Conservation (phyloP, 2,329 filamentous ascomycete genomes). For the Aspergillus intermedius region DNA sequence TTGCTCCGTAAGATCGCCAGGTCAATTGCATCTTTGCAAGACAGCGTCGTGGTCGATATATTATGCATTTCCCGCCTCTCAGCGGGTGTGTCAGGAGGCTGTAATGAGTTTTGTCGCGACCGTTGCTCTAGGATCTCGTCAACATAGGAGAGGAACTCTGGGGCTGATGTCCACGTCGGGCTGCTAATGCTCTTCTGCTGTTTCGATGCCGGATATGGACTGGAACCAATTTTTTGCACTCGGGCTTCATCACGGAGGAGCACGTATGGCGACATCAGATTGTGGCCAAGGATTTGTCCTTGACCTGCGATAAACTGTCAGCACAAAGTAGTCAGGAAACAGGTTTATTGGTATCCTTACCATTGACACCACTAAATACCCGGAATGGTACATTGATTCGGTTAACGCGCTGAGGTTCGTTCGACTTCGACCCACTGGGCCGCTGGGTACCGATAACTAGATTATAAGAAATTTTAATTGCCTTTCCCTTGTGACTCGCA, state of each 20-base stretch:
- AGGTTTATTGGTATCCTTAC: conserved; percentile 27
- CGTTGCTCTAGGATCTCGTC: conserved; percentile 62
- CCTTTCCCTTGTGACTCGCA: conserved; percentile 81
- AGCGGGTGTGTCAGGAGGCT: conserved; percentile 66
- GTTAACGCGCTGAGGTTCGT: conserved; percentile 69
- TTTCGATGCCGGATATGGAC: conserved; percentile 31
- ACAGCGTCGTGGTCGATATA: conserved; percentile 45
- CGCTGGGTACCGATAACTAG: conserved; percentile 87
- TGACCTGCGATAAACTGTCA: conserved; percentile 40
- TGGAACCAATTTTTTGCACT: conserved; percentile 48
- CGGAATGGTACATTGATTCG: conserved; percentile 91
- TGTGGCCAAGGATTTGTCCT: conserved; percentile 84
- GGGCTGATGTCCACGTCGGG: conserved; percentile 43
- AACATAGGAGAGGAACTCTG: conserved; percentile 70
- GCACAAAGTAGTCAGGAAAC: not conserved
- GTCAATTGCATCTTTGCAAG: conserved; percentile 80
- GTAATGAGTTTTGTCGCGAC: conserved; percentile 47
- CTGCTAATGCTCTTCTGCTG: conserved; percentile 30
- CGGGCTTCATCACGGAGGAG: conserved; percentile 76
- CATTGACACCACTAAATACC: conserved; percentile 86
- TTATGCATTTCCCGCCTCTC: conserved; percentile 52
- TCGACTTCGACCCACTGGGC: conserved; percentile 59
- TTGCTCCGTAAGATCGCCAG: conserved; percentile 82
- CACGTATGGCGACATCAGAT: conserved; percentile 90
- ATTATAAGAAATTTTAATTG: conserved; percentile 89